Evolutionary conservation across 1,284 basidiomycete genomes (phyloP), one percentile per base, ranked within the genome.

Genomic region (Marasmius tenuissimus): DNA sequence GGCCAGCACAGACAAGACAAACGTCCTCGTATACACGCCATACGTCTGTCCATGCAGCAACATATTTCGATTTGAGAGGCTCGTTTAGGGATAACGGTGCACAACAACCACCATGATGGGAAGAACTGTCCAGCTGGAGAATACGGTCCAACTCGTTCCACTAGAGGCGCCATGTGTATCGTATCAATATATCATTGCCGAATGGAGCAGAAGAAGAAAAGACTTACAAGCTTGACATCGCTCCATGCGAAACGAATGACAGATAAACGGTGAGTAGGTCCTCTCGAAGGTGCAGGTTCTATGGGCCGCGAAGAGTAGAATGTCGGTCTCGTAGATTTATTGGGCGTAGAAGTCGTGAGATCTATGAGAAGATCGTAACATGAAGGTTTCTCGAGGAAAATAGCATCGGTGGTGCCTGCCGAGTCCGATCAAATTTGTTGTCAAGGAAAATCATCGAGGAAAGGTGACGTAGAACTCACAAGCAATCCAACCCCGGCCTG

Each of bases 21-120:
- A 89, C 87, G 64, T 93, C 91, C 73, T 93, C 91, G 68, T 93
- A 93, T 14, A 92, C 78, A 33, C 84, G 81, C 89, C 90, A 91
- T 9, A 83, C 83, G 64, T 92, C 89, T n/a, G 84, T 80, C 87
- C 87, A 91, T 0, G 80, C 66, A 1, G 81, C 78, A 35, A 81
- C 69, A 0, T 76, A 61, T 56, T 77, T 81, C 55, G 72, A 68
- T 70, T 75, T 80, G 27, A 50, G 45, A 45, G 64, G 55, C 20
- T 63, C 63, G 22, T 67, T 61, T n/a, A 69, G 57, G 50, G 69
- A 67, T 8, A 74, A 64, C 18, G 75, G 69, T 18, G 71, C 72
- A 64, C 80, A 82, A 49, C 78, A 82, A 47, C 68, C 64, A 51
- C 73, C 71, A 8, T 63, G 57, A 45, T 59, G 57, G 42, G 42